Conservation (phyloP, 2,329 filamentous ascomycete species). For the Botrytis aclada region DNA sequence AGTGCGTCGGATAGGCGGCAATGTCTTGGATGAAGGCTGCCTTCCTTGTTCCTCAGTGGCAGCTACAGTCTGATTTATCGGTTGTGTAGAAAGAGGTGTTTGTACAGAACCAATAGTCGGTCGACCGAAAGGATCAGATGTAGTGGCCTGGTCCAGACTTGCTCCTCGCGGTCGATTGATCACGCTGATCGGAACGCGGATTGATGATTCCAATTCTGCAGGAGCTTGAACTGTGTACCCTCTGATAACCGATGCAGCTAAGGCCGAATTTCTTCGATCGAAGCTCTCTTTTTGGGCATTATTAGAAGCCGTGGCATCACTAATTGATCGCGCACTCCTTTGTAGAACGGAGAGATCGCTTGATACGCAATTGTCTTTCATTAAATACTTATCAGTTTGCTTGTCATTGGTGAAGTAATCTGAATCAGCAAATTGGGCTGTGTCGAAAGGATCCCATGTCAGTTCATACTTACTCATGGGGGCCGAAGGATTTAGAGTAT, state of each 20-base stretch:
- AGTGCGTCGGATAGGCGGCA: constrained; percentile 57
- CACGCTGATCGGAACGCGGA: constrained; percentile 20
- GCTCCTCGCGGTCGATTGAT: constrained; percentile 27
- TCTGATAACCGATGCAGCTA: not conserved
- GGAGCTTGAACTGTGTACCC: not conserved
- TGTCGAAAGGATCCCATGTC: constrained; percentile 39
- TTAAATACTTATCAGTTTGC: constrained; percentile 12
- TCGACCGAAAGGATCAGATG: not conserved
- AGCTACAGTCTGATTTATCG: not conserved
- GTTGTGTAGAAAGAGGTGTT: not conserved
- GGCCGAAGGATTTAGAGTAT: constrained; percentile 25
- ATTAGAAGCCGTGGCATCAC: constrained; percentile 29
- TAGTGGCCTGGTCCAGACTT: constrained; percentile 16
- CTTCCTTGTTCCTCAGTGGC: constrained; percentile 18
- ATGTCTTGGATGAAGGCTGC: constrained; percentile 40
- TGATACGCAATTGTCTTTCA: not conserved
- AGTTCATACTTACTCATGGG: constrained; percentile 40
- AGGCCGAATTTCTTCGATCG: no score
- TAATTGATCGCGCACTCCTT: constrained; percentile 28
- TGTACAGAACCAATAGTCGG: constrained; percentile 14
- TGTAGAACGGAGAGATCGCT: constrained; percentile 1
- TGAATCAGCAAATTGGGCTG: constrained; percentile 42
- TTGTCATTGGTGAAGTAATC: constrained; percentile 35
- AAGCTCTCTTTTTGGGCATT: constrained; percentile 26
- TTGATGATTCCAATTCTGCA: not conserved